Evolutionary conservation across 352 stramenopile species (phyloP), one percentile per base, ranked within the genome.

Genomic region (Globisporangium perplexum): DNA sequence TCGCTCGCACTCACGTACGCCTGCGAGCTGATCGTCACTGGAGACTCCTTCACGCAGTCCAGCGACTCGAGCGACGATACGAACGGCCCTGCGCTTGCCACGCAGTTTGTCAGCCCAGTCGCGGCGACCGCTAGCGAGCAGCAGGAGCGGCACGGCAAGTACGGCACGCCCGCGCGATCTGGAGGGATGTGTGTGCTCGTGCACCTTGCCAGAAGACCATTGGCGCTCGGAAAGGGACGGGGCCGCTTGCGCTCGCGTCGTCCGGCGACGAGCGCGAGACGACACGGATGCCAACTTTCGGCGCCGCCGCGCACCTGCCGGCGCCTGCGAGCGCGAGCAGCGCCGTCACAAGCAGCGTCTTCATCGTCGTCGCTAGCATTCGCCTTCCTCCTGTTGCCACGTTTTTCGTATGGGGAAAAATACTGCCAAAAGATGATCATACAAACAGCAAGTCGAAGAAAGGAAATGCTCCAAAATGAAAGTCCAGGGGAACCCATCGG

Each of bases 281-380:
- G 26, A 91, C 58, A 7, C 66, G 69, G 48, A 91, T 91, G n/a
- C 71, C 60, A n/a, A 87, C 68, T 48, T 71, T 86, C 22, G 71
- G 75, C 2, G 67, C 67, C 18, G 65, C 80, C 0, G 49, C 44
- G 42, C 73, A 81, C 41, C 41, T 28, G 23, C 70, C 24, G n/a
- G 57, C 36, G 46, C 56, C 55, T 11, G 47, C 52, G 1, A 77
- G 47, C 45, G 61, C 57, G 22, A 74, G n/a, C 28, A 66, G 31
- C 33, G 44, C 57, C 39, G 48, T 67, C 44, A 47, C 24, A n/a
- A 38, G 41, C 67, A 72, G 39, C 20, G n/a, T n/a, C 41, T 46
- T 46, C 41, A 8, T 42, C 35, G 7, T 33, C 33, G 26, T 44
- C 26, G 23, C n/a, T 11, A 50, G 26, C 18, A 17, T 38, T 11